Conservation (phyloP, 2,329 filamentous ascomycete genomes). For the Penicillium sp. region DNA sequence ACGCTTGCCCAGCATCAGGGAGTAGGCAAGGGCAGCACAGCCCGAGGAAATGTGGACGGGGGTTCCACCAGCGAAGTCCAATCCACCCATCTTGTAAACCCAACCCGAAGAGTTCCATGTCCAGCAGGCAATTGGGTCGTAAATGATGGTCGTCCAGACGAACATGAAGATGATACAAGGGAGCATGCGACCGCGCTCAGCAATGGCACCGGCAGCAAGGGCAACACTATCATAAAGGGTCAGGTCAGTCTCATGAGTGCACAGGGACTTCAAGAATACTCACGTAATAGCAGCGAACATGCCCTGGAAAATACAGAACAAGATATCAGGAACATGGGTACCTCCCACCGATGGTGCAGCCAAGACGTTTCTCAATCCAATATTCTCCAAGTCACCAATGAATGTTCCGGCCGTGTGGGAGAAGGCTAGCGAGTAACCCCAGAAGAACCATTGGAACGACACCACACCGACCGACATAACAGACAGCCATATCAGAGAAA, state of each 20-base stretch:
- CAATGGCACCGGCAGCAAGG: slow-evolving; percentile 79
- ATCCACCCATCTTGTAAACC: slow-evolving; percentile 74
- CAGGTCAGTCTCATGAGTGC: background rate
- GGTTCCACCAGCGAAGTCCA: slow-evolving; percentile 88
- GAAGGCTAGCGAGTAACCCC: slow-evolving; percentile 83
- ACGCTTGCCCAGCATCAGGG: slow-evolving; percentile 85
- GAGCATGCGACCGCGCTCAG: slow-evolving; percentile 84
- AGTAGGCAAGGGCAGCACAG: slow-evolving; percentile 81
- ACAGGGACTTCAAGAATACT: slow-evolving; percentile 35
- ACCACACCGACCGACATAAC: slow-evolving; percentile 78
- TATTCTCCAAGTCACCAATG: slow-evolving; percentile 77
- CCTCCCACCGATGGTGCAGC: slow-evolving; percentile 75
- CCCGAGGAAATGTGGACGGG: slow-evolving; percentile 88
- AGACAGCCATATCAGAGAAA: slow-evolving; percentile 82
- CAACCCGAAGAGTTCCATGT: slow-evolving; percentile 86
- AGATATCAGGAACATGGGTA: slow-evolving; percentile 71
- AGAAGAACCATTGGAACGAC: slow-evolving; percentile 94
- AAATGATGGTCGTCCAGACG: slow-evolving; percentile 85
- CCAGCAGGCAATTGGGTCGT: slow-evolving; percentile 93
- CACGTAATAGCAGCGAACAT: slow-evolving; percentile 75
- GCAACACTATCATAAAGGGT: slow-evolving; percentile 60
- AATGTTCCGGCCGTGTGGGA: slow-evolving; percentile 74
- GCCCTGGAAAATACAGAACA: slow-evolving; percentile 73
- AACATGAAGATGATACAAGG: slow-evolving; percentile 92
- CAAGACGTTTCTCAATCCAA: slow-evolving; percentile 76